Conservation (phyloP, 2,329 filamentous ascomycete species). For the Ophiocordyceps australis region DNA sequence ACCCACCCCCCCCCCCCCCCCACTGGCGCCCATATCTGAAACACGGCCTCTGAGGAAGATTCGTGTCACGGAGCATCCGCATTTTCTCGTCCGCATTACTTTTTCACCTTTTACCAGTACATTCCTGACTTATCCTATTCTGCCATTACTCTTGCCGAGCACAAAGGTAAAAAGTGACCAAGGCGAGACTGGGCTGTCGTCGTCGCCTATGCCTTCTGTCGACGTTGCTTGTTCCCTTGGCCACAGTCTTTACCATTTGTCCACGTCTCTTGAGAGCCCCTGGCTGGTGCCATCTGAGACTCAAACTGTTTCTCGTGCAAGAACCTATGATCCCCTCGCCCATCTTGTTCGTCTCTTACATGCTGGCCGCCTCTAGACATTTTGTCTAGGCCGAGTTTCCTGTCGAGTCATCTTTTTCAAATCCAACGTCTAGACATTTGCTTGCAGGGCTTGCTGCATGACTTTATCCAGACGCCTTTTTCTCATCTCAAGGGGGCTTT, state of each 20-base stretch:
- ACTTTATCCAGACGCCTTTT: too few relatives aligned
- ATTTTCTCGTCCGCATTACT: neutral
- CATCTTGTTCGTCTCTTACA: too few relatives aligned
- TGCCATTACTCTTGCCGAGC: too few relatives aligned
- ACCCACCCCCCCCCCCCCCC: neutral
- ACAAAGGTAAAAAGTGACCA: too few relatives aligned
- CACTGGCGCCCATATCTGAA: slow-evolving; percentile 8
- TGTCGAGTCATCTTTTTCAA: too few relatives aligned
- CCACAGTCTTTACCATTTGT: neutral
- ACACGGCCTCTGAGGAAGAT: slow-evolving; percentile 6
- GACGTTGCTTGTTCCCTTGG: neutral
- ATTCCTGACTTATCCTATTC: too few relatives aligned
- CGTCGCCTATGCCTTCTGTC: neutral
- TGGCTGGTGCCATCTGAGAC: slow-evolving; percentile 1
- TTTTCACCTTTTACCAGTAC: slow-evolving; percentile 2
- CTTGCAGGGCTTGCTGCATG: too few relatives aligned
- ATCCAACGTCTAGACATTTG: too few relatives aligned
- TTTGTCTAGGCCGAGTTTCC: slow-evolving; percentile 4
- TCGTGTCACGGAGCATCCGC: slow-evolving; percentile 1
- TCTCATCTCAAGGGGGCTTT: too few relatives aligned
- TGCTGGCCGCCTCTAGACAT: too few relatives aligned
- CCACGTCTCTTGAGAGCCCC: too few relatives aligned
- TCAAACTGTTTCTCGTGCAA: slow-evolving; percentile 2
- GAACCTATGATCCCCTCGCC: neutral
- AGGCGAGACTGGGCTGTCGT: neutral